A percentile compares a stretch with the other conserved stretches of the same genome.
These are phyloP conservation scores for Begonia loranthoides DNA, from an alignment of 306 rosid genomes.

Conservation along the genomic window DNA sequence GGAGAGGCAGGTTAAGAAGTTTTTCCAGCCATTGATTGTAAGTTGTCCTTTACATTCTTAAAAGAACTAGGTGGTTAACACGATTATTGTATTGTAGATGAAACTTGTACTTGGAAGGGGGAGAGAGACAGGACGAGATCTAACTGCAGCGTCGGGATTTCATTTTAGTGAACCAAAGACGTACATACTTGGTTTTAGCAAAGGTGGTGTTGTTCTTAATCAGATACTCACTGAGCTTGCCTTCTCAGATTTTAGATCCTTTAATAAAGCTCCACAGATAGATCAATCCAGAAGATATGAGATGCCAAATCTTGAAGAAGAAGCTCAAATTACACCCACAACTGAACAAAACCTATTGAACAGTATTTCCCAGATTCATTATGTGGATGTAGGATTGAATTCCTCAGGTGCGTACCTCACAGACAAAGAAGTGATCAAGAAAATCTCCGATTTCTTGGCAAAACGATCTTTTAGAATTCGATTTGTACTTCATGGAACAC, in stretches of 20 bases:
- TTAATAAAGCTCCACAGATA: conserved; percentile 3
- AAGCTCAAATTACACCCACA: conserved; percentile 20
- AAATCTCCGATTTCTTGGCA: conserved; percentile 28
- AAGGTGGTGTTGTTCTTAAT: conserved; percentile 80
- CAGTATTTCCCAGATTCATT: conserved; percentile 64
- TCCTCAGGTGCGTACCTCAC: conserved; percentile 63
- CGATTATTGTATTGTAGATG: conserved; percentile 28
- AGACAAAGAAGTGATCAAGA: conserved; percentile 27
- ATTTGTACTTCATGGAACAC: conserved; percentile 79
- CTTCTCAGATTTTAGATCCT: conserved; percentile 20
- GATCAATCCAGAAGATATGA: conserved; percentile 10
- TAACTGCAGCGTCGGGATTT: conserved; percentile 7
- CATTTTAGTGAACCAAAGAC: conserved; percentile 31
- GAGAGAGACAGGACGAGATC: conserved; percentile 15
- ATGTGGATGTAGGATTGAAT: conserved; percentile 81
- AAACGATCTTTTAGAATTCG: conserved; percentile 26
- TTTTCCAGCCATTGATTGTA: too few species aligned
- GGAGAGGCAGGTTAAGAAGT: too few species aligned
- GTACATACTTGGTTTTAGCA: conserved; percentile 72
- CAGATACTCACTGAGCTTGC: conserved; percentile 70
- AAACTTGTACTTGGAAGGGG: conserved; percentile 15
- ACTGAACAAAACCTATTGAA: conserved; percentile 36
- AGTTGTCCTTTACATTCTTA: too few species aligned
- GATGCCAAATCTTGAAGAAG: conserved; percentile 10
- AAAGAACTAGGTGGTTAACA: too few species aligned